phyloP scores from a whole-genome alignment of 148 eudicot species.

The Tetragonia tetragonoides region DNA sequence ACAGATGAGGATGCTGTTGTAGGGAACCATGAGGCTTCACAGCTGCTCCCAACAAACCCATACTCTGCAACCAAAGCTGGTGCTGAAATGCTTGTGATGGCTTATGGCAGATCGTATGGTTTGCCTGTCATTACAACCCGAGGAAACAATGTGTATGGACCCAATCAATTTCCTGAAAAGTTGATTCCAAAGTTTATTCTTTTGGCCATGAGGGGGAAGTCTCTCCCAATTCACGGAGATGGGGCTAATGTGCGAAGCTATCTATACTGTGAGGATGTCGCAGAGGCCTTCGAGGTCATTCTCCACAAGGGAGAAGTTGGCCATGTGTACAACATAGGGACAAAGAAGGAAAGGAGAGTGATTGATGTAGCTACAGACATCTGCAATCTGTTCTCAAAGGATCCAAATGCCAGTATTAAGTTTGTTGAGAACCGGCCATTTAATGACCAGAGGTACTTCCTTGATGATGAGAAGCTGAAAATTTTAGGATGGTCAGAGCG shows the following conservation, averaged over 20 bases:
- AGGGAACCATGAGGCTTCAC: slow-evolving; percentile 78
- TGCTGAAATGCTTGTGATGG: slow-evolving; percentile 94
- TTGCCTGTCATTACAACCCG: slow-evolving; percentile 77
- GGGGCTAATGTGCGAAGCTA: slow-evolving; percentile 81
- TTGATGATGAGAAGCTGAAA: slow-evolving; percentile 64
- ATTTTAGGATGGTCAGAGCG: slow-evolving; percentile 67
- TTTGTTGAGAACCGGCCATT: slow-evolving; percentile 78
- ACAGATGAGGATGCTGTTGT: slow-evolving; percentile 74
- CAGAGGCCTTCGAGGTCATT: slow-evolving; percentile 77
- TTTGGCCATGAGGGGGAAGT: slow-evolving; percentile 68
- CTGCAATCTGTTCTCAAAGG: slow-evolving; percentile 52
- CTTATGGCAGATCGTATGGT: slow-evolving; percentile 75
- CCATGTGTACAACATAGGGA: slow-evolving; percentile 77
- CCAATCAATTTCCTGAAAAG: slow-evolving; percentile 84
- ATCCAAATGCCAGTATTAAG: slow-evolving; percentile 48
- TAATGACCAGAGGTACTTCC: slow-evolving; percentile 77
- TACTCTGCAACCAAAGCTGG: slow-evolving; percentile 91
- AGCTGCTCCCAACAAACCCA: slow-evolving; percentile 82
- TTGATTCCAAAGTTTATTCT: slow-evolving; percentile 79
- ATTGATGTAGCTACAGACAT: slow-evolving; percentile 68
- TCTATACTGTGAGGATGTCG: slow-evolving; percentile 85
- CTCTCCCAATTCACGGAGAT: slow-evolving; percentile 73
- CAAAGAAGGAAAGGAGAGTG: slow-evolving; percentile 67
- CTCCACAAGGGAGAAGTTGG: slow-evolving; percentile 86
- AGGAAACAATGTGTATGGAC: slow-evolving; percentile 84